A percentile compares a stretch with the other conserved stretches of the same genome.
Conservation (phyloP, 2,329 filamentous ascomycete species). For the Didymellaceae sp. region DNA sequence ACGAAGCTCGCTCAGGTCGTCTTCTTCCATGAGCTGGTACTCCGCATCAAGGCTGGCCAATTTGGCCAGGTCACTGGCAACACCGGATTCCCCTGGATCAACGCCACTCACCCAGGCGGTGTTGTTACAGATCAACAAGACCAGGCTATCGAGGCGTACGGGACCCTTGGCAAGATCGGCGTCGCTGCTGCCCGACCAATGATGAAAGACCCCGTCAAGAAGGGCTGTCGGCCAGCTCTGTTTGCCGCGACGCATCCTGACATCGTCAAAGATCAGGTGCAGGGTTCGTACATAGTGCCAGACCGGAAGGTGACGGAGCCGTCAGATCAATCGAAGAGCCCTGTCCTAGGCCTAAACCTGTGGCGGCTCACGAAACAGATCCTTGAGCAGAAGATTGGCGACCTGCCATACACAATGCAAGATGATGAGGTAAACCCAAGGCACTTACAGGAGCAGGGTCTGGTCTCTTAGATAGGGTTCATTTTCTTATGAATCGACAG, state of each 20-base stretch:
- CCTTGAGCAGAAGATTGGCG: slow-evolving; percentile 51
- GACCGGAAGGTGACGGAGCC: slow-evolving; percentile 56
- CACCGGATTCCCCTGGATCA: slow-evolving; percentile 54
- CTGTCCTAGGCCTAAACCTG: slow-evolving; percentile 52
- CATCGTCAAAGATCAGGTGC: slow-evolving; percentile 53
- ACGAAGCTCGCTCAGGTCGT: slow-evolving; percentile 59
- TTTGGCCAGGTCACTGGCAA: slow-evolving; percentile 41
- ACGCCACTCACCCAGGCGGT: slow-evolving; percentile 58
- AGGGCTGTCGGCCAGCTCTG: slow-evolving; percentile 56
- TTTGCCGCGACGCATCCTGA: slow-evolving; percentile 57
- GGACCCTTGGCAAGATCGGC: slow-evolving; percentile 54
- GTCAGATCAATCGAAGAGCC: slow-evolving; percentile 52
- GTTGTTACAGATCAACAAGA: slow-evolving; percentile 57
- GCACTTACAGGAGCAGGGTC: slow-evolving; percentile 4
- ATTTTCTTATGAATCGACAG: too few species aligned
- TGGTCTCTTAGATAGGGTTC: not conserved
- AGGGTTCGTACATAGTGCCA: slow-evolving; percentile 58
- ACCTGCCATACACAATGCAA: slow-evolving; percentile 40
- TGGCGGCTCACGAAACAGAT: slow-evolving; percentile 57
- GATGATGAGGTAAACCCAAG: slow-evolving; percentile 8
- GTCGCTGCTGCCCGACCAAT: slow-evolving; percentile 54
- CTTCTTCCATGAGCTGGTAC: slow-evolving; percentile 52
- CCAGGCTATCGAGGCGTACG: slow-evolving; percentile 60
- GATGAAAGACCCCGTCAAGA: slow-evolving; percentile 57
- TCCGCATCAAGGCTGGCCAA: slow-evolving; percentile 43